Evolutionary conservation across 768 basidiomycete genomes (phyloP).

Genomic region (Amanita rubescens): DNA sequence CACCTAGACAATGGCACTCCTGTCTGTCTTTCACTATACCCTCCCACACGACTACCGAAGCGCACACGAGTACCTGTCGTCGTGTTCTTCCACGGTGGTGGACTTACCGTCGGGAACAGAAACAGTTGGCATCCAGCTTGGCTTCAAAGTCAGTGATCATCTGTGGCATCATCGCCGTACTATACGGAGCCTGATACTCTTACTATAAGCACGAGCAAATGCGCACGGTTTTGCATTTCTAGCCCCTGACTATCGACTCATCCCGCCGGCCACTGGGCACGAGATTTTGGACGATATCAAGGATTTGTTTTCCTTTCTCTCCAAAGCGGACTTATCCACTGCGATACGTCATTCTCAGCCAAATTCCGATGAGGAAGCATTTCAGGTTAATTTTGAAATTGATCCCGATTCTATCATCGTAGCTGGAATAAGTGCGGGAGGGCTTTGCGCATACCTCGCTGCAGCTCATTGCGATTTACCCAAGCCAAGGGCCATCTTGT

Average conservation of each 20-base stretch:
- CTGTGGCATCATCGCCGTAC: neutral
- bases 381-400: constrained; percentile 23
- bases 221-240: constrained; percentile 48
- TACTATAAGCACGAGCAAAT: constrained; percentile 36
- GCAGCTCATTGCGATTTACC: constrained; percentile 42
- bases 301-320: constrained; percentile 46
- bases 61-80: constrained; percentile 23
- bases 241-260: constrained; percentile 55
- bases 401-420: constrained; percentile 41
- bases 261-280: constrained; percentile 48
- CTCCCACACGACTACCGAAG: neutral
- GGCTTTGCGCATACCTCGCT: constrained; percentile 56
- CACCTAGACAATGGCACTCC: neutral
- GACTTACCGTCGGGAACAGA: constrained; percentile 51
- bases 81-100: constrained; percentile 47
- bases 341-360: constrained; percentile 6
- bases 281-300: constrained; percentile 51
- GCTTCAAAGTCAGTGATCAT: constrained; percentile 40
- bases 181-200: neutral
- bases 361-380: neutral
- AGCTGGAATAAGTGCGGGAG: constrained; percentile 54
- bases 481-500: constrained; percentile 46
- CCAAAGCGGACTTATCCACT: constrained; percentile 6
- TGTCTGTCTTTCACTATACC: constrained; percentile 1
- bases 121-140: constrained; percentile 60